Evolutionary conservation across 2,329 filamentous ascomycete species (phyloP).

Genomic region (Cytospora paraplurivora): DNA sequence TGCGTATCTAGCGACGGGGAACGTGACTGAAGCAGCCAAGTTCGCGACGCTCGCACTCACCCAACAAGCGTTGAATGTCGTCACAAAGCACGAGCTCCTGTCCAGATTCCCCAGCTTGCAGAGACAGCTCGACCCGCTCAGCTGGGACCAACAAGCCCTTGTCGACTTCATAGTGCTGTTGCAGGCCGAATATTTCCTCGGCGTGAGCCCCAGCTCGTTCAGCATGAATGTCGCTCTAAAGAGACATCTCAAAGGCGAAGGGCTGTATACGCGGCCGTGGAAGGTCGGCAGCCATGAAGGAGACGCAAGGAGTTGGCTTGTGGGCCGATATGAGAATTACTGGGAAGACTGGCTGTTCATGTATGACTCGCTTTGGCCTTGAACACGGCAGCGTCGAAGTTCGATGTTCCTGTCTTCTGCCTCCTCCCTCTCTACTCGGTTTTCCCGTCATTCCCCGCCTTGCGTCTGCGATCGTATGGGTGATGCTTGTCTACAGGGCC

Average conservation of each 20-base stretch:
- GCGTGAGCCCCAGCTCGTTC: constrained; percentile 51
- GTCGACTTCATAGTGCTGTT: constrained; percentile 47
- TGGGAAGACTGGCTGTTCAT: constrained; percentile 54
- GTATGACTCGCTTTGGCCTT: constrained; percentile 50
- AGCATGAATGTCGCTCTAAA: constrained; percentile 51
- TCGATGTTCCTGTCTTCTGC: neutral
- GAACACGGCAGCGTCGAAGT: neutral
- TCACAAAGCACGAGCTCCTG: constrained; percentile 44
- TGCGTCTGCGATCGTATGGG: neutral
- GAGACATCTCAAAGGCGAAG: constrained; percentile 44
- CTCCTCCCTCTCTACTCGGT: neutral
- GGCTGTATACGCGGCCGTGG: constrained; percentile 47
- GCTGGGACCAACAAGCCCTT: constrained; percentile 49
- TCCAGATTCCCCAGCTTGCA: constrained; percentile 31
- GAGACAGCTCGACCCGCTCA: constrained; percentile 40
- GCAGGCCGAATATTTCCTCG: constrained; percentile 44
- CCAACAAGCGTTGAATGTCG: constrained; percentile 38
- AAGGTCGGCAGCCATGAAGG: constrained; percentile 43
- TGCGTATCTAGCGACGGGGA: constrained; percentile 51
- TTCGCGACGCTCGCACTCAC: constrained; percentile 40
- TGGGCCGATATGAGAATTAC: constrained; percentile 48
- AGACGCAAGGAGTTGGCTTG: constrained; percentile 46
- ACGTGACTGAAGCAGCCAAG: constrained; percentile 44
- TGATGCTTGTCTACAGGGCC: neutral
- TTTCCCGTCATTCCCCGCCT: neutral